Evolutionary conservation across 306 rosid genomes (phyloP).

Genomic region (Prunus dulcis): DNA sequence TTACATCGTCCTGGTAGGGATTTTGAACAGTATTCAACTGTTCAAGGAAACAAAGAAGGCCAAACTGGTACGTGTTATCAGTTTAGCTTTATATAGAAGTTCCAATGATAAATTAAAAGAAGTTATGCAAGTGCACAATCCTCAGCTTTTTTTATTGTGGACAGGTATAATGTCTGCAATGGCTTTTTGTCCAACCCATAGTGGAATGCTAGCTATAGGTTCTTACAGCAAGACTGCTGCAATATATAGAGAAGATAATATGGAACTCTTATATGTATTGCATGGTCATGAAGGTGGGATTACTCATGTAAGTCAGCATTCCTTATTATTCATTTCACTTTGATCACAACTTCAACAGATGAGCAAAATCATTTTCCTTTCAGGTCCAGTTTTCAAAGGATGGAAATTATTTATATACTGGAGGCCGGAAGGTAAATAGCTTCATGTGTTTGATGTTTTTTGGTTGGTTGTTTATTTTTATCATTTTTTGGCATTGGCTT

Average conservation of each 20-base stretch:
- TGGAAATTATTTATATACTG: constrained; percentile 89
- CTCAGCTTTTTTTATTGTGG: constrained; percentile 6
- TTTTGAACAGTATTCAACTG: constrained; percentile 63
- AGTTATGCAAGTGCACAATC: constrained; percentile 10
- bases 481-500: not conserved
- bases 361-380: constrained; percentile 23
- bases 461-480: not conserved
- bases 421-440: constrained; percentile 78
- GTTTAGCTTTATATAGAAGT: not conserved
- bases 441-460: constrained; percentile 8
- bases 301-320: constrained; percentile 79
- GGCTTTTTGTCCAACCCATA: constrained; percentile 80
- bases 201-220: constrained; percentile 88
- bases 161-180: constrained; percentile 90
- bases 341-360: constrained; percentile 18
- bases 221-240: constrained; percentile 86
- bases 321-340: constrained; percentile 21
- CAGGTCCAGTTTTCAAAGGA: constrained; percentile 94
- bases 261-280: constrained; percentile 81
- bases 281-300: constrained; percentile 99
- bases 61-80: constrained; percentile 55
- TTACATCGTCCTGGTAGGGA: constrained; percentile 96
- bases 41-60: constrained; percentile 87
- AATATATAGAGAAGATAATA: constrained; percentile 83
- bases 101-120: not conserved